Evolutionary conservation across 108 stramenopile genomes (phyloP).

Genomic region (Stephanodiscus triporus): DNA sequence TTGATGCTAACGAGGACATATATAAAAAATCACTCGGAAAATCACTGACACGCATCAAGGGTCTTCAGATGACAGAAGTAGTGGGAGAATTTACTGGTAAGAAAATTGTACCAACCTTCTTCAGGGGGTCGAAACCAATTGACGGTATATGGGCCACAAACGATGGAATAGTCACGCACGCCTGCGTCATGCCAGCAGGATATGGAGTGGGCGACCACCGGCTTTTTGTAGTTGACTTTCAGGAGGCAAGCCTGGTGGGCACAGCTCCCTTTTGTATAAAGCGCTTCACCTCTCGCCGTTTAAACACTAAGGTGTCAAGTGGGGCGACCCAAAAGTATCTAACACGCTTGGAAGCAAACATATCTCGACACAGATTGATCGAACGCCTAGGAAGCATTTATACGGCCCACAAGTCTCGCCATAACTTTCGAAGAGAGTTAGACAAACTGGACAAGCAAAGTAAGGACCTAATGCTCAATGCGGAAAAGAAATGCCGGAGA

Average conservation of each 20-base stretch:
- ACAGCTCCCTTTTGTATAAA: not conserved
- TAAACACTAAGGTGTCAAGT: not conserved
- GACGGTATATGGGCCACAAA: not conserved
- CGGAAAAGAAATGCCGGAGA: too few relatives aligned
- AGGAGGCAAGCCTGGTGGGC: not conserved
- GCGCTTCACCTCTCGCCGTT: too few relatives aligned
- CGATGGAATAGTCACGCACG: not conserved
- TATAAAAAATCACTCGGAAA: not conserved
- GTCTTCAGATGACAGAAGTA: constrained; percentile 4
- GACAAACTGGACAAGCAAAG: too few relatives aligned
- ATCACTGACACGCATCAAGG: not conserved
- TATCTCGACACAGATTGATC: not conserved
- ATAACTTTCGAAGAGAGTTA: too few relatives aligned
- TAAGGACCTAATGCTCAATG: too few relatives aligned
- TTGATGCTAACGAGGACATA: too few relatives aligned
- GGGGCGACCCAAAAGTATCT: not conserved
- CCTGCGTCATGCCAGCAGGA: constrained; percentile 9
- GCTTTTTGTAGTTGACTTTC: too few relatives aligned
- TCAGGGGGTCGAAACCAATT: constrained; percentile 1
- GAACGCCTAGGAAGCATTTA: too few relatives aligned
- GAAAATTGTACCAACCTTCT: constrained; percentile 11
- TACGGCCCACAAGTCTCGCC: too few relatives aligned
- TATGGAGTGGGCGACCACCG: too few relatives aligned
- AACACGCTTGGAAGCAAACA: not conserved
- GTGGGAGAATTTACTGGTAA: not conserved